Percentiles rank a stretch among this genome's conserved stretches.
phyloP scores from a whole-genome alignment of 306 rosid species.

The Ziziphus jujuba region DNA sequence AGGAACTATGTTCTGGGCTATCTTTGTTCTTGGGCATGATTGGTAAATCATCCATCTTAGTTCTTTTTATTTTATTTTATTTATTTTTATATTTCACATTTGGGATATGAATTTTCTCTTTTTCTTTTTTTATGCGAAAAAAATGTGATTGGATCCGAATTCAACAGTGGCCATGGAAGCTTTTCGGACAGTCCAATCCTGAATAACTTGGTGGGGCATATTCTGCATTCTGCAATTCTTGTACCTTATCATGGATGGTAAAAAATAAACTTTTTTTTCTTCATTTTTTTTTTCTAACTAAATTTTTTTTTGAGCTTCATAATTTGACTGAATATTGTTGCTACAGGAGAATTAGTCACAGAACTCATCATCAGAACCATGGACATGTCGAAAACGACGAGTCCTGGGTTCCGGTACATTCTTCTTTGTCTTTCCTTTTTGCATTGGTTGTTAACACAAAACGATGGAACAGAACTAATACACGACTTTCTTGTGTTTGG shows the following conservation, averaged over 20 bases:
- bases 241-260: constrained; percentile 97
- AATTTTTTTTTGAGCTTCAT: background rate
- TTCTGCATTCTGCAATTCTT: constrained; percentile 83
- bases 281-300: background rate
- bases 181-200: constrained; percentile 62
- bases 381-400: constrained; percentile 95
- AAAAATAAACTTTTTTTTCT: constrained; percentile 18
- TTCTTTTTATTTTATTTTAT: background rate
- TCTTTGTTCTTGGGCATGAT: constrained; percentile 95
- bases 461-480: background rate
- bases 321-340: background rate
- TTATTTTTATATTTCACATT: background rate
- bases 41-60: constrained; percentile 42
- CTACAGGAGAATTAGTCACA: constrained; percentile 91
- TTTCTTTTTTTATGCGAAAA: background rate
- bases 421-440: background rate
- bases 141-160: constrained; percentile 1
- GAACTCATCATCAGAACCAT: constrained; percentile 97
- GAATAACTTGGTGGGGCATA: constrained; percentile 73
- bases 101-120: background rate
- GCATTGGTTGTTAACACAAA: background rate
- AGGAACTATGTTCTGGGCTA: constrained; percentile 98
- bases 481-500: background rate
- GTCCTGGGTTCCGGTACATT: constrained; percentile 94
- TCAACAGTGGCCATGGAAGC: constrained; percentile 95